Evolutionary conservation across 495 filamentous ascomycete species (phyloP).

Genomic region (Pyrenopolyporus hunteri): DNA sequence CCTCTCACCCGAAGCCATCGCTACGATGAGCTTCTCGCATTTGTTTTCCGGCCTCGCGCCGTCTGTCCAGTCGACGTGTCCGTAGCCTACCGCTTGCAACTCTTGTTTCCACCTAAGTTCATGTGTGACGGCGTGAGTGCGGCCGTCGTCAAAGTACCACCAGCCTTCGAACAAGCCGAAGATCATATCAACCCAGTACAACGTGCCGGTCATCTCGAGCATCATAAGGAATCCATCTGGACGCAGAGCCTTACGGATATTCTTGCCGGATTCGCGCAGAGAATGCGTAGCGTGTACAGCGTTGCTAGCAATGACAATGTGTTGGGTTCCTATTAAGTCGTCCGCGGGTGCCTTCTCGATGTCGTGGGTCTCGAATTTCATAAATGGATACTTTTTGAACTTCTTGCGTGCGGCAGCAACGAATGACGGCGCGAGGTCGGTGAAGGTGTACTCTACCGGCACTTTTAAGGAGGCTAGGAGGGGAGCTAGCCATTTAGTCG

Average conservation of each 20-base stretch:
- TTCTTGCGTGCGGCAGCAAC: slow-evolving; percentile 45
- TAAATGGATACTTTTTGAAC: slow-evolving; percentile 42
- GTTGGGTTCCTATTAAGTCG: slow-evolving; percentile 44
- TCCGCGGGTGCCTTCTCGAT: slow-evolving; percentile 47
- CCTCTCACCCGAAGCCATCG: slow-evolving; percentile 49
- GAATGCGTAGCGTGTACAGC: slow-evolving; percentile 55
- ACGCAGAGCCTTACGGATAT: slow-evolving; percentile 48
- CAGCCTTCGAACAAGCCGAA: slow-evolving; percentile 61
- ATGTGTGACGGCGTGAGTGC: slow-evolving; percentile 51
- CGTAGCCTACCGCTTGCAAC: slow-evolving; percentile 52
- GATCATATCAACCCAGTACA: slow-evolving; percentile 55
- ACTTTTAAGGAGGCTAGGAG: slow-evolving; percentile 45
- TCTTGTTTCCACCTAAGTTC: slow-evolving; percentile 47
- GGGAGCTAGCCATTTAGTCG: slow-evolving; percentile 45
- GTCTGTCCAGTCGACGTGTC: slow-evolving; percentile 56
- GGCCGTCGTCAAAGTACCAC: slow-evolving; percentile 60
- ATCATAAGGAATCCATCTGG: slow-evolving; percentile 54
- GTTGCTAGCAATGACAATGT: slow-evolving; percentile 56
- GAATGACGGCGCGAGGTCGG: slow-evolving; percentile 51
- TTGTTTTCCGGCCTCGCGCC: slow-evolving; percentile 51
- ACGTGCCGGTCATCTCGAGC: slow-evolving; percentile 52
- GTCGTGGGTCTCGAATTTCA: slow-evolving; percentile 49
- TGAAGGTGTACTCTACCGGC: slow-evolving; percentile 58
- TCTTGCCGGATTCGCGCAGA: slow-evolving; percentile 34
- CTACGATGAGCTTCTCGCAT: slow-evolving; percentile 55